Base-by-base conservation (phyloP, 2,329 filamentous ascomycete species). In the Cytospora schulzeri region DNA sequence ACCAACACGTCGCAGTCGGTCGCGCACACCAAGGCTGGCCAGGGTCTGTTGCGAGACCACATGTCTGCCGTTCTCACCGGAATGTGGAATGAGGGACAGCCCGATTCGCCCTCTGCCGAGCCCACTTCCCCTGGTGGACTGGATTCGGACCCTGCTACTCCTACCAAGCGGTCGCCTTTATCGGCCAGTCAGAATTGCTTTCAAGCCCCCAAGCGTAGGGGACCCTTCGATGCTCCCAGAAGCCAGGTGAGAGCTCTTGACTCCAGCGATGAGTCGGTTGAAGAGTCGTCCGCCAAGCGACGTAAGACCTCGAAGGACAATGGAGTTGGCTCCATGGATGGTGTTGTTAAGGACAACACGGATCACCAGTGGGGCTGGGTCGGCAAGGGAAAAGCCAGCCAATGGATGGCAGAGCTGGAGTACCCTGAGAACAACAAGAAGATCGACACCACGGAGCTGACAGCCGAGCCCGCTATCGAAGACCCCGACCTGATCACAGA, bases 401-500 rank as follows among this genome's bases (percentile, higher is more conserved):
- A 24, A 17, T 45, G 19, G 29, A 38, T 33, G 33, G n/a, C n/a
- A 15, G n/a, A 35, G 15, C 7, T n/a, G 1, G 22, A 33, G 33
- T n/a, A 59, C 28, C 50, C 38, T 8, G n/a, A 35, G 2, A 45
- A 41, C n/a, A 17, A 33, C 54, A 59, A 55, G 15, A 59, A 55
- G 15, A 45, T 57, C 24, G 62, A 64, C 26, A 24, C 55, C 51
- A 67, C 65, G 5, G 62, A 67, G 58, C 28, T 67, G 53, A 62
- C 62, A 4, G 62, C 58, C 22, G 62, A 62, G 55, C 65, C 58
- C 24, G 60, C 51, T 41, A 33, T 38, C 41, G 28, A 55, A 53
- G 66, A 66, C 65, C 24, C 92, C 67, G 84, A 90, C 71, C 83
- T 77, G 29, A 85, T 99, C 70, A 96, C 90, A 3, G 95, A 99